phyloP scores from a whole-genome alignment of 1,284 basidiomycete species.

The Megacollybia platyphylla region DNA sequence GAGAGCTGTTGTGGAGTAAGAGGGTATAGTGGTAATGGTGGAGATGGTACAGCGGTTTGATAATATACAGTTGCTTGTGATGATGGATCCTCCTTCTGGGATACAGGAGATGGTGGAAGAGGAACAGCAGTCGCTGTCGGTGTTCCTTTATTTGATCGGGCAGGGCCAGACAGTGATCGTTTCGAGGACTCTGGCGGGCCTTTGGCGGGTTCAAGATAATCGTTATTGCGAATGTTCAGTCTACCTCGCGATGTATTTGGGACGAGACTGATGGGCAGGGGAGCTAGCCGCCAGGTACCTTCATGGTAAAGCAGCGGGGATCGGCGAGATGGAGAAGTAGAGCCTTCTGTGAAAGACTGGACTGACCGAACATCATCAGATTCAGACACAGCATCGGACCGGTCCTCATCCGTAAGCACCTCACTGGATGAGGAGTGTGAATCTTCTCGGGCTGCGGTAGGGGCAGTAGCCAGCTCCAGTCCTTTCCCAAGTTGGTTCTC shows the following conservation, averaged over 20 bases:
- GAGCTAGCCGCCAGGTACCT: conserved; percentile 13
- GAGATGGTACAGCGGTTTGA: conserved; percentile 21
- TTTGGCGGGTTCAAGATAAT: conserved; percentile 9
- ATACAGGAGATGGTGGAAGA: conserved; percentile 29
- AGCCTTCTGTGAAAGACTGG: conserved; percentile 40
- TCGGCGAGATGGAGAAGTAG: conserved; percentile 17
- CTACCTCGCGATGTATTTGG: conserved; percentile 12
- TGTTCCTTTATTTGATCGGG: conserved; percentile 20
- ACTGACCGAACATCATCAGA: conserved; percentile 60
- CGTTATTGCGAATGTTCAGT: not conserved
- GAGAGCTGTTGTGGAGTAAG: conserved; percentile 21
- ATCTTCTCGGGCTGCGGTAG: conserved; percentile 39
- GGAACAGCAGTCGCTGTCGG: conserved; percentile 22
- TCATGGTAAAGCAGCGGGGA: conserved; percentile 24
- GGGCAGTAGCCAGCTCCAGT: conserved; percentile 54
- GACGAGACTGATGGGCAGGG: conserved; percentile 8
- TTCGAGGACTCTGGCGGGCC: conserved; percentile 22
- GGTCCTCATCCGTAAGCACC: conserved; percentile 50
- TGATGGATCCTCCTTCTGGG: conserved; percentile 20
- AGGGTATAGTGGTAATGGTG: conserved; percentile 14
- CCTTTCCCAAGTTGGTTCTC: conserved; percentile 52
- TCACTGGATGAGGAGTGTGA: conserved; percentile 51
- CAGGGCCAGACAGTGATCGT: conserved; percentile 27
- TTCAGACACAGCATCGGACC: conserved; percentile 38
- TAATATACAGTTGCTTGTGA: conserved; percentile 47